Conservation (phyloP, 1,139 yeast genomes). For the Geotrichum candidum region DNA sequence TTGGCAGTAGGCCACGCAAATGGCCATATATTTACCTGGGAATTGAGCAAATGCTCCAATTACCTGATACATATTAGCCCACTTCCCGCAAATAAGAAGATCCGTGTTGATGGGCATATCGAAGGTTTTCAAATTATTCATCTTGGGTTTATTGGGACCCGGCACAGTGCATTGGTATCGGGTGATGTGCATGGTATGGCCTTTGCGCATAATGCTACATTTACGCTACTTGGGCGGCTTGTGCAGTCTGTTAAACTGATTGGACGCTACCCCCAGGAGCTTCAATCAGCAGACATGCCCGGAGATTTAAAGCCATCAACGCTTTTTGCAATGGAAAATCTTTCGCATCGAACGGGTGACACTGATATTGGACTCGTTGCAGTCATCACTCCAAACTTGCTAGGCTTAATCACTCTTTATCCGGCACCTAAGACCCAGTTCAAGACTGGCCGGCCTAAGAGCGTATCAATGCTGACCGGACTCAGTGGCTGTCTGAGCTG, state of each 20-base stretch:
- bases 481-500: slow-evolving; percentile 51
- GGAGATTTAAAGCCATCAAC: slow-evolving; percentile 29
- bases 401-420: slow-evolving; percentile 50
- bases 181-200: slow-evolving; percentile 56
- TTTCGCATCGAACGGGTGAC: slow-evolving; percentile 54
- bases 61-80: slow-evolving; percentile 36
- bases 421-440: slow-evolving; percentile 51
- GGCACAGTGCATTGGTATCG: slow-evolving; percentile 55
- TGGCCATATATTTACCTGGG: slow-evolving; percentile 47
- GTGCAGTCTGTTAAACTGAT: slow-evolving; percentile 46
- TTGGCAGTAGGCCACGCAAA: slow-evolving; percentile 43
- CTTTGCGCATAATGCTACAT: slow-evolving; percentile 53
- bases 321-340: slow-evolving; percentile 39
- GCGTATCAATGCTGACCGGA: slow-evolving; percentile 33
- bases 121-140: slow-evolving; percentile 43
- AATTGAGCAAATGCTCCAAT: slow-evolving; percentile 32
- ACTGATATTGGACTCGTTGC: slow-evolving; percentile 51
- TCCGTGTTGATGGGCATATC: slow-evolving; percentile 47
- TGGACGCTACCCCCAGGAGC: slow-evolving; percentile 41
- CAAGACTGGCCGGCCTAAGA: slow-evolving; percentile 45
- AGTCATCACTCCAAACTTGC: slow-evolving; percentile 46
- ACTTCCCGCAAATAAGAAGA: slow-evolving; percentile 22
- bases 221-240: slow-evolving; percentile 48
- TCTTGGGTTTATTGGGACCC: slow-evolving; percentile 49
- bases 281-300: not conserved